These are phyloP conservation scores for Jamesozyma piceae DNA, from an alignment of 805 yeast genomes.

Conservation along the genomic window DNA sequence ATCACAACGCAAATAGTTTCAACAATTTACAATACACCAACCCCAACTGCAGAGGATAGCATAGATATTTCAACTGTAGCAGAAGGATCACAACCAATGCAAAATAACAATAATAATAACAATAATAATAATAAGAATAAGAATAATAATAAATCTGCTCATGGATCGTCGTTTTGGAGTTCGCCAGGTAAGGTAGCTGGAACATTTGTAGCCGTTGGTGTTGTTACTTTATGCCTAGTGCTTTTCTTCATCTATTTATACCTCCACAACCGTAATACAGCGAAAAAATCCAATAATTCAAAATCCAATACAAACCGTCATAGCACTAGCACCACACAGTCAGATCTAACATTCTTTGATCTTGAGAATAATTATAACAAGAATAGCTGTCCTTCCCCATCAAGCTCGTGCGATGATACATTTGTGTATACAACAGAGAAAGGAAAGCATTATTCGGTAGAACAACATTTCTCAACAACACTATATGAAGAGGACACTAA, in stretches of 20 bases:
- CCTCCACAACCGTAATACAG: neutral
- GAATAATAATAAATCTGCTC: slow-evolving; percentile 16
- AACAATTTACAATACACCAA: slow-evolving; percentile 11
- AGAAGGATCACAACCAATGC: too few species aligned
- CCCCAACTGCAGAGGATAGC: slow-evolving; percentile 1
- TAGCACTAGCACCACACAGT: neutral
- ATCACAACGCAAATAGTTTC: slow-evolving; percentile 13
- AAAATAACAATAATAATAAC: slow-evolving; percentile 1
- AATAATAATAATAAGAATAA: neutral
- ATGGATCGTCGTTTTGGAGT: slow-evolving; percentile 43
- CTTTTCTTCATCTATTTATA: neutral
- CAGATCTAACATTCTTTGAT: neutral
- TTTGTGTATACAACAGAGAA: slow-evolving; percentile 19
- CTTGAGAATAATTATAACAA: neutral
- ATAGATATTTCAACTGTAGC: too few species aligned
- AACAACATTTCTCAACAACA: neutral
- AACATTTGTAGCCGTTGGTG: slow-evolving; percentile 70
- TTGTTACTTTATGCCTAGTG: slow-evolving; percentile 30
- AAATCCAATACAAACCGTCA: neutral
- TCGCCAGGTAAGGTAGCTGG: slow-evolving; percentile 77
- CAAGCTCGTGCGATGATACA: slow-evolving; percentile 2
- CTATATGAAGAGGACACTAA: neutral
- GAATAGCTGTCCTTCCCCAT: neutral
- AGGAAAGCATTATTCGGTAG: slow-evolving; percentile 6
- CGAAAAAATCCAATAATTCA: neutral